These are phyloP conservation scores for Microglena sp. DNA, from an alignment of 139 green algal genomes.

Conservation along the genomic window DNA sequence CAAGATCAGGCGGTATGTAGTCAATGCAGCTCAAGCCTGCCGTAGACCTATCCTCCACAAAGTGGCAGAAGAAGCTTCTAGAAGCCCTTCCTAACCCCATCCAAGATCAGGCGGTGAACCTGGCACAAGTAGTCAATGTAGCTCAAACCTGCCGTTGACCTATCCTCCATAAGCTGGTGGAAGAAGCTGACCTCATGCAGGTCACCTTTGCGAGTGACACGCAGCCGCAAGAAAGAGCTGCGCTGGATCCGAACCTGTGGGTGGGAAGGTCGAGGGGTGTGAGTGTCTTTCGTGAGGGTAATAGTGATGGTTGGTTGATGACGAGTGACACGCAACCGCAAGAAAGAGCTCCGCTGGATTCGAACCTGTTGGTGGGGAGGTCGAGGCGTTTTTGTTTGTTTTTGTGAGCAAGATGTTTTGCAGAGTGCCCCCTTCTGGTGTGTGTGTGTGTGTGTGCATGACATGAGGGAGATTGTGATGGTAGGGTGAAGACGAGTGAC, in stretches of 20 bases:
- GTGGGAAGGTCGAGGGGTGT: conserved; percentile 28
- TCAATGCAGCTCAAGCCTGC: conserved; percentile 76
- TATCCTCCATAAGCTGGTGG: conserved; percentile 68
- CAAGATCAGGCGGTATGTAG: conserved; percentile 79
- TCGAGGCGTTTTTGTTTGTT: conserved; percentile 24
- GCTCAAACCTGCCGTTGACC: conserved; percentile 42
- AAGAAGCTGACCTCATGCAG: conserved; percentile 41
- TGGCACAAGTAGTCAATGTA: conserved; percentile 88
- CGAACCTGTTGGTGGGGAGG: conserved; percentile 43
- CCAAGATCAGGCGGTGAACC: conserved; percentile 77
- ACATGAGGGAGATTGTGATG: neutral
- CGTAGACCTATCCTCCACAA: conserved; percentile 66
- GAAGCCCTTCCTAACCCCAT: too few relatives aligned
- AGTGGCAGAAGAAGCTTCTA: too few relatives aligned
- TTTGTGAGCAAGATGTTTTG: neutral
- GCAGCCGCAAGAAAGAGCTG: conserved; percentile 55
- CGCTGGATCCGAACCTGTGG: conserved; percentile 49
- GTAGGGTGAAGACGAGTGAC: conserved; percentile 30
- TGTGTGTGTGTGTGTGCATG: conserved; percentile 28
- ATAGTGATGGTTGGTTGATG: neutral
- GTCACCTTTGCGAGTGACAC: conserved; percentile 41
- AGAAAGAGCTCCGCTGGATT: conserved; percentile 48
- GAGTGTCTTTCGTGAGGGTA: conserved; percentile 5
- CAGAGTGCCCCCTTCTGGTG: too few relatives aligned
- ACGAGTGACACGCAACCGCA: conserved; percentile 57